phyloP scores from a whole-genome alignment of 441 rosid species.

The Erysimum pusillum region DNA sequence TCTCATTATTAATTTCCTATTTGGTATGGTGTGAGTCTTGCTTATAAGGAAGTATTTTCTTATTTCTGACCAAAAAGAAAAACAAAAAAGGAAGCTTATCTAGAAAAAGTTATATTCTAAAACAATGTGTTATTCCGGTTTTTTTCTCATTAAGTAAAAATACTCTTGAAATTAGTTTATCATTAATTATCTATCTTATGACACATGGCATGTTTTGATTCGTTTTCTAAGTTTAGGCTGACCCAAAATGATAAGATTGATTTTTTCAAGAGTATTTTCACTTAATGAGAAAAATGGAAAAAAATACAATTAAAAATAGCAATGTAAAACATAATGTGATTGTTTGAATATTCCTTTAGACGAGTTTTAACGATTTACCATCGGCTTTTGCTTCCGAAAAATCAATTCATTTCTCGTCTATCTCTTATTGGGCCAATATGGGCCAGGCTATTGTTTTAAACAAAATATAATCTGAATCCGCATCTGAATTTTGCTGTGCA shows the following conservation, averaged over 20 bases:
- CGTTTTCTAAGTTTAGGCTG: background rate
- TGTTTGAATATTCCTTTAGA: no score
- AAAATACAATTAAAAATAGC: no score
- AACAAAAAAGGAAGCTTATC: background rate
- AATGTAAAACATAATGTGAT: no score
- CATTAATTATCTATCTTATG: background rate
- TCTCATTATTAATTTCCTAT: slow-evolving; percentile 19
- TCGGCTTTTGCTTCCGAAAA: background rate
- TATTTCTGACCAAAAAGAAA: background rate
- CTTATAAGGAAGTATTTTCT: slow-evolving; percentile 32
- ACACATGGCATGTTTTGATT: background rate
- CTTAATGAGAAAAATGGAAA: no score
- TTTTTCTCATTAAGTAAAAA: no score
- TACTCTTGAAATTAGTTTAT: no score
- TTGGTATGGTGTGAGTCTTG: slow-evolving; percentile 41
- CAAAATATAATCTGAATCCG: background rate
- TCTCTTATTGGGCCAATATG: slow-evolving; percentile 1
- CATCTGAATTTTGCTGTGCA: no score
- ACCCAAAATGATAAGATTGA: background rate
- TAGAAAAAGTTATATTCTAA: background rate
- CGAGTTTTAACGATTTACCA: no score
- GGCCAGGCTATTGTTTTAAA: background rate
- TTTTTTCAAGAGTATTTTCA: background rate
- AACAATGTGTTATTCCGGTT: no score
- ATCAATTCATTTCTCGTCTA: background rate